These are phyloP conservation scores for Trichoderma sp. DNA, from an alignment of 2,329 filamentous ascomycete genomes.

Conservation along the genomic window DNA sequence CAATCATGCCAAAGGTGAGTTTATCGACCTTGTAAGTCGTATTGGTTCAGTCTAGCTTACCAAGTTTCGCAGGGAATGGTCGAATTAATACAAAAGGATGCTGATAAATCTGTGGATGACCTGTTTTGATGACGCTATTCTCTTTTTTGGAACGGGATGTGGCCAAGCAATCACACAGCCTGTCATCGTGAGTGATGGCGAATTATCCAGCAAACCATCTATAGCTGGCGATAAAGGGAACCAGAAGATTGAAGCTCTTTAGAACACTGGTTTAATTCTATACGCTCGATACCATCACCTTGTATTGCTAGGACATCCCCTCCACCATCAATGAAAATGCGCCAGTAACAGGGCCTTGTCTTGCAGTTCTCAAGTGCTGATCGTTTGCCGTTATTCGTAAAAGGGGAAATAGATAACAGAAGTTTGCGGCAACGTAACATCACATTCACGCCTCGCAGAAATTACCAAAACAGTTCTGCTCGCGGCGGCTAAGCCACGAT, in stretches of 20 bases:
- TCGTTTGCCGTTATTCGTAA: background rate
- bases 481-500: background rate
- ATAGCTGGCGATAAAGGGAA: background rate
- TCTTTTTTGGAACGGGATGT: background rate
- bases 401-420: background rate
- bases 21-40: background rate
- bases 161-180: background rate
- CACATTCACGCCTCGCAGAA: background rate
- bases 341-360: background rate
- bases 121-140: conserved; percentile 55
- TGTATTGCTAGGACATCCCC: background rate
- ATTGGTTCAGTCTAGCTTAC: conserved; percentile 24
- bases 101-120: conserved; percentile 87
- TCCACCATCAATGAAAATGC: background rate
- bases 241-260: too few relatives aligned
- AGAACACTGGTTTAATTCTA: background rate
- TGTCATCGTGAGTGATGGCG: background rate
- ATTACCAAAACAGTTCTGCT: background rate
- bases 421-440: background rate
- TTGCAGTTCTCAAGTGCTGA: background rate
- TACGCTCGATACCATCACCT: background rate
- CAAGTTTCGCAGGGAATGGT: conserved; percentile 72
- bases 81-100: conserved; percentile 87
- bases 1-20: conserved; percentile 86
- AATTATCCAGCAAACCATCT: background rate